phyloP scores from a whole-genome alignment of 2,329 filamentous ascomycete genomes.

The Coniochaeta ligniaria region DNA sequence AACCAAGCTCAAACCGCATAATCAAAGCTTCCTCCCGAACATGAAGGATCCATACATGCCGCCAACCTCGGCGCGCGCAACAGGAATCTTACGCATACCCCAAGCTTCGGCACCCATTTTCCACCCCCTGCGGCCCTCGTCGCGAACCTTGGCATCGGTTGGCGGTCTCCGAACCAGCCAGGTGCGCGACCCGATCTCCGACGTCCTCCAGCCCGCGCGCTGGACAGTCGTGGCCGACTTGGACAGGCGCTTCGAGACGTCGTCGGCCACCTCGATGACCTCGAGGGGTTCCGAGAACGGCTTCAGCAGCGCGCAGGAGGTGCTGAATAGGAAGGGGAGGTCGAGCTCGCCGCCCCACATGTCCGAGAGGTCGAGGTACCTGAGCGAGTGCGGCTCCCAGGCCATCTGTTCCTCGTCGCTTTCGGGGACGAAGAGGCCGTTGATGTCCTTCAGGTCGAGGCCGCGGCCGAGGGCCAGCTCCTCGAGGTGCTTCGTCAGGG shows the following conservation, averaged over 20 bases:
- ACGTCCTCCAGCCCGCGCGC: conserved; percentile 61
- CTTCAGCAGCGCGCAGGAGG: conserved; percentile 48
- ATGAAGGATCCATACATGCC: conserved; percentile 79
- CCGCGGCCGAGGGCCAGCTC: conserved; percentile 68
- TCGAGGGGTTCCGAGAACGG: conserved; percentile 59
- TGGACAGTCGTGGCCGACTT: conserved; percentile 55
- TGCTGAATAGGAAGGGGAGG: conserved; percentile 45
- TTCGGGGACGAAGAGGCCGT: conserved; percentile 50
- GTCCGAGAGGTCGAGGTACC: conserved; percentile 72
- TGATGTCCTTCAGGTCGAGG: conserved; percentile 58
- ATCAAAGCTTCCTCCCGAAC: conserved; percentile 44
- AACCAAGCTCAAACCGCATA: not conserved
- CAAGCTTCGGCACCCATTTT: conserved; percentile 81
- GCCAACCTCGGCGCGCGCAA: conserved; percentile 84
- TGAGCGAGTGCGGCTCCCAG: conserved; percentile 54
- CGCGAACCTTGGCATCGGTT: conserved; percentile 28
- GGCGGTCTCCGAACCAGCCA: conserved; percentile 57
- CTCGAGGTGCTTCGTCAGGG: conserved; percentile 65
- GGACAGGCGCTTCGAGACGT: conserved; percentile 56
- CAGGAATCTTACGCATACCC: conserved; percentile 88
- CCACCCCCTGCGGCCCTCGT: conserved; percentile 60
- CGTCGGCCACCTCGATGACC: conserved; percentile 68
- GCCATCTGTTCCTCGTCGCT: conserved; percentile 24
- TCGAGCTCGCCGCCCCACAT: conserved; percentile 56
- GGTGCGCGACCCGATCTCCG: conserved; percentile 58